Evolutionary conservation across 2,329 filamentous ascomycete species (phyloP).

Genomic region (Tolypocladium capitatum): DNA sequence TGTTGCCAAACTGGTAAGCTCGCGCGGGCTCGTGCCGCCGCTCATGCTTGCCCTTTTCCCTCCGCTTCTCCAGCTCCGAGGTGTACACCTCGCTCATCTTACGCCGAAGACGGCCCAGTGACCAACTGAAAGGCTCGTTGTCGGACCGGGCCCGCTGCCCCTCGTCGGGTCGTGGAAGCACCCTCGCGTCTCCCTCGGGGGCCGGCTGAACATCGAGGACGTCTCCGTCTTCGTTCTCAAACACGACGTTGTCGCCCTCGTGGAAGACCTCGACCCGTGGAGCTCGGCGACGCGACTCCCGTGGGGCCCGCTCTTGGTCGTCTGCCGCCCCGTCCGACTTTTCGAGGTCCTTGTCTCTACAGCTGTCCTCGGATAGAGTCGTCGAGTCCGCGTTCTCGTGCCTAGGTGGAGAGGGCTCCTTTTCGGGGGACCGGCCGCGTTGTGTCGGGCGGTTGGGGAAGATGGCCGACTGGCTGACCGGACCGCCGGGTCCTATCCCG

Average conservation of each 20-base stretch:
- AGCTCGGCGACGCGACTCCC: constrained; percentile 2
- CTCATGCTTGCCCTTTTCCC: constrained; percentile 46
- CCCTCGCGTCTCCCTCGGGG: constrained; percentile 1
- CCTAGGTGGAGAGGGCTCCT: constrained; percentile 14
- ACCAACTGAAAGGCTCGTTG: constrained; percentile 13
- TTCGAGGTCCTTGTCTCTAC: constrained; percentile 16
- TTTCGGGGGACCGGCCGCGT: constrained; percentile 13
- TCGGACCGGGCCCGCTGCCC: constrained; percentile 3
- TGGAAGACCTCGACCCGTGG: constrained; percentile 56
- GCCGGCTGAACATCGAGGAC: constrained; percentile 52
- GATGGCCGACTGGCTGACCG: constrained; percentile 82
- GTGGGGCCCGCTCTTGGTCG: not conserved
- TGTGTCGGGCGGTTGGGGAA: constrained; percentile 42
- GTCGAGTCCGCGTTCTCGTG: constrained; percentile 21
- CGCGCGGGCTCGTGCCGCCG: constrained; percentile 58
- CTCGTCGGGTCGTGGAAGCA: not conserved
- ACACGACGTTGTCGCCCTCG: constrained; percentile 65
- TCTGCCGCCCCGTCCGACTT: constrained; percentile 11
- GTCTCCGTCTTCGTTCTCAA: constrained; percentile 80
- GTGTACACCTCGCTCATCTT: constrained; percentile 39
- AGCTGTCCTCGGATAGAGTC: constrained; percentile 17
- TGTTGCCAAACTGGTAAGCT: constrained; percentile 77
- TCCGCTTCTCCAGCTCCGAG: constrained; percentile 49
- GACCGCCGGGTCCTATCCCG: constrained; percentile 69
- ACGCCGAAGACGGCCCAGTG: constrained; percentile 30